These are phyloP conservation scores for Paxillus ammoniavirescens DNA, from an alignment of 768 basidiomycete genomes.

Conservation along the genomic window DNA sequence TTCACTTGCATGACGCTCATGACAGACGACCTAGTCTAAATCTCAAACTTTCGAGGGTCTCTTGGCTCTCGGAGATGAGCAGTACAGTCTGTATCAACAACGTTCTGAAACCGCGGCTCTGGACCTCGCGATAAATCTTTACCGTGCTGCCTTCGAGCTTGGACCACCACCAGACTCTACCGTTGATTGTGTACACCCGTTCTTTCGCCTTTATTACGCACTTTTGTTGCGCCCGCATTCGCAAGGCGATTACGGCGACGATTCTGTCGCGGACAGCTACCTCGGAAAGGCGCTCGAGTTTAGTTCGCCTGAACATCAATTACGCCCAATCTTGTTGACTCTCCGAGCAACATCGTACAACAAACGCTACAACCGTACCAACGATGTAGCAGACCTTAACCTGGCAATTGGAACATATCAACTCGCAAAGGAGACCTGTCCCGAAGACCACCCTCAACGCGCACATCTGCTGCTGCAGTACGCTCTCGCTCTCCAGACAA, in stretches of 20 bases:
- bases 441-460: constrained; percentile 12
- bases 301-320: constrained; percentile 2
- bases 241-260: not conserved
- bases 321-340: constrained; percentile 9
- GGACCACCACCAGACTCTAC: constrained; percentile 4
- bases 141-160: constrained; percentile 17
- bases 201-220: constrained; percentile 7
- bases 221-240: not conserved
- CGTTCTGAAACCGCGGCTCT: not conserved
- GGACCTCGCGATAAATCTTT: constrained; percentile 12
- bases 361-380: constrained; percentile 10
- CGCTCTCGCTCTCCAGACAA: constrained; percentile 13
- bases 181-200: constrained; percentile 5
- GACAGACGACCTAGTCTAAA: not conserved
- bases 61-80: constrained; percentile 9
- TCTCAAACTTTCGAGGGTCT: constrained; percentile 27
- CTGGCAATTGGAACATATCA: constrained; percentile 3
- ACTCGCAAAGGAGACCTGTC: constrained; percentile 5
- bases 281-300: constrained; percentile 10
- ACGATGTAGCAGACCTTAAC: constrained; percentile 15
- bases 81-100: constrained; percentile 6
- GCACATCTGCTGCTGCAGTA: constrained; percentile 14
- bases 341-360: constrained; percentile 10
- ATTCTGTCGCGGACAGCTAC: constrained; percentile 1
- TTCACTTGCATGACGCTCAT: not conserved